A percentile compares a stretch with the other conserved stretches of the same genome.
phyloP scores from a whole-genome alignment of 1,139 yeast species.

The Insectozyma bohioensis region DNA sequence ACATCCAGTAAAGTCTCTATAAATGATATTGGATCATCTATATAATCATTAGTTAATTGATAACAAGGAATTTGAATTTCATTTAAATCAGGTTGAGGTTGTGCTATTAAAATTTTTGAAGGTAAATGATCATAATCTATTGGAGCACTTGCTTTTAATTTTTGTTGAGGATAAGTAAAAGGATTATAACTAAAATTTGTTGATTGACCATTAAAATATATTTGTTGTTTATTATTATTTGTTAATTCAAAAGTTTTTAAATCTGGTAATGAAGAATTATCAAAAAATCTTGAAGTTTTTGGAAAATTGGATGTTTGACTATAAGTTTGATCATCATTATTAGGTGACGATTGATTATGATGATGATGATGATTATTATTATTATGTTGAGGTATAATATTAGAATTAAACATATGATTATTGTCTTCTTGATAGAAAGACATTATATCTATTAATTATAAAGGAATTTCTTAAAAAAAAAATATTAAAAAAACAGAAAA shows the following conservation, averaged over 20 bases:
- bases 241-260: constrained; percentile 23
- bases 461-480: too few species aligned
- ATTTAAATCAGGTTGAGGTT: constrained; percentile 6
- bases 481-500: too few species aligned
- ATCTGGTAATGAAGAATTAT: constrained; percentile 28
- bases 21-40: constrained; percentile 49
- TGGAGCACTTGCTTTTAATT: constrained; percentile 40
- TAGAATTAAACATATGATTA: too few species aligned
- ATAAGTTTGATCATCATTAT: too few species aligned
- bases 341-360: too few species aligned
- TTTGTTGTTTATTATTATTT: constrained; percentile 19
- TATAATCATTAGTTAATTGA: constrained; percentile 41
- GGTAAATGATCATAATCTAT: constrained; percentile 35
- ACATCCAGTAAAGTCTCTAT: constrained; percentile 44
- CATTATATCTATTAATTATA: too few species aligned
- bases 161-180: constrained; percentile 42
- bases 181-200: constrained; percentile 43
- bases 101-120: constrained; percentile 25
- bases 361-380: too few species aligned
- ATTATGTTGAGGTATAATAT: too few species aligned
- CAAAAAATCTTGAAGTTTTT: constrained; percentile 35
- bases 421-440: too few species aligned
- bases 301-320: constrained; percentile 27
- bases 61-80: constrained; percentile 50
- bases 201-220: constrained; percentile 26